Conservation (phyloP, 495 filamentous ascomycete species). For the Neurospora sp. region DNA sequence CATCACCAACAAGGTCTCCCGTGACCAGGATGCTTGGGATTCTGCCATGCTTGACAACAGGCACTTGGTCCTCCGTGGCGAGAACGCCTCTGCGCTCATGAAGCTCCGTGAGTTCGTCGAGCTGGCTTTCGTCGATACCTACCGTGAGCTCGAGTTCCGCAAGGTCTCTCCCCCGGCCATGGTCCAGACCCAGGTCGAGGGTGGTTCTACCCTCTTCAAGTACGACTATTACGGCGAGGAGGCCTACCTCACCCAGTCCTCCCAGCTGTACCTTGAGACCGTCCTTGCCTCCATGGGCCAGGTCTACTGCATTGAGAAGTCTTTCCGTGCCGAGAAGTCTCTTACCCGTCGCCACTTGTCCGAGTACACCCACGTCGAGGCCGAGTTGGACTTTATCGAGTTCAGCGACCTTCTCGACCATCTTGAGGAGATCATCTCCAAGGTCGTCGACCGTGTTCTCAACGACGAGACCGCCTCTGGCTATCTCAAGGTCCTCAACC, state of each 20-base stretch:
- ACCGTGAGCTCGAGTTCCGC: constrained; percentile 64
- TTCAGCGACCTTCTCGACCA: constrained; percentile 90
- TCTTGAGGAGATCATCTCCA: constrained; percentile 80
- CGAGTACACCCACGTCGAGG: constrained; percentile 89
- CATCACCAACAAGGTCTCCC: constrained; percentile 82
- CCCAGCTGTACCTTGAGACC: constrained; percentile 96
- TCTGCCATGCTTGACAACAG: constrained; percentile 79
- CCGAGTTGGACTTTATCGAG: constrained; percentile 89
- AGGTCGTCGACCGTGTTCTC: constrained; percentile 68
- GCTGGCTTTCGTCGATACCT: constrained; percentile 71
- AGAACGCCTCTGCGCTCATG: constrained; percentile 78
- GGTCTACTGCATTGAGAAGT: constrained; percentile 96
- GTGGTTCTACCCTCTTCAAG: constrained; percentile 86
- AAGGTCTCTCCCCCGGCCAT: constrained; percentile 92
- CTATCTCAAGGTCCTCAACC: constrained; percentile 76
- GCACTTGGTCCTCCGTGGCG: constrained; percentile 84
- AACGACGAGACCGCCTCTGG: constrained; percentile 58
- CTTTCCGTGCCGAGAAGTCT: constrained; percentile 95
- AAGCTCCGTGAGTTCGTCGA: constrained; percentile 82
- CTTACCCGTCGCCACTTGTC: constrained; percentile 89
- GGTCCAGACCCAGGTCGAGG: constrained; percentile 98
- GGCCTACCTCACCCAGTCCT: constrained; percentile 93
- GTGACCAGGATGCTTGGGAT: constrained; percentile 59
- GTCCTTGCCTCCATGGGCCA: constrained; percentile 83
- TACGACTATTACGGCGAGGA: constrained; percentile 91